Evolutionary conservation across 2,329 filamentous ascomycete species (phyloP).

Genomic region (Aspergillus spinulosporus): DNA sequence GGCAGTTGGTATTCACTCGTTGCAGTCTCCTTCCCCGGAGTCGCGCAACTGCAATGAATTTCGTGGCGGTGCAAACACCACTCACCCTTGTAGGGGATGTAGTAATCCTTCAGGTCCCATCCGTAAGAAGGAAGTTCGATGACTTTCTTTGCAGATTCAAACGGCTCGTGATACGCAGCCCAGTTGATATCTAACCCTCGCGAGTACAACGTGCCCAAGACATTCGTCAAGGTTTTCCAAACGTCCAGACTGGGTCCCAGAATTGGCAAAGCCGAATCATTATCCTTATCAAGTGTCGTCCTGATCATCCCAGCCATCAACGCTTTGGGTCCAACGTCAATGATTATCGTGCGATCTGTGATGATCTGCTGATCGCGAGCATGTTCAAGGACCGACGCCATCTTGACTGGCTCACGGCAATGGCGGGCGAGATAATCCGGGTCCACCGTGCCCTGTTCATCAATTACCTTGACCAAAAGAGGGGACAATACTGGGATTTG

Average conservation of each 20-base stretch:
- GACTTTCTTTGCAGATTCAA: constrained; percentile 59
- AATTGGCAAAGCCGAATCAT: constrained; percentile 62
- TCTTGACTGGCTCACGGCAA: no score
- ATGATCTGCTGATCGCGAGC: no score
- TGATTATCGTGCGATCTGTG: constrained; percentile 58
- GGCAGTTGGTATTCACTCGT: not conserved
- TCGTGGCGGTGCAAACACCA: constrained; percentile 4
- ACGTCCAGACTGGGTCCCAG: constrained; percentile 52
- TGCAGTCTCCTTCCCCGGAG: constrained; percentile 2
- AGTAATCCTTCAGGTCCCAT: constrained; percentile 72
- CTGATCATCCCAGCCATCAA: constrained; percentile 69
- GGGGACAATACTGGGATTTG: no score
- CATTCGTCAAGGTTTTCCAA: constrained; percentile 64
- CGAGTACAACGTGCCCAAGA: constrained; percentile 59
- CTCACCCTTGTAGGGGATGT: constrained; percentile 59
- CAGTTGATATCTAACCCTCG: constrained; percentile 67
- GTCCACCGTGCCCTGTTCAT: no score
- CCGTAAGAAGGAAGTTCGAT: constrained; percentile 65
- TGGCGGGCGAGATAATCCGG: no score
- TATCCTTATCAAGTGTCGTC: constrained; percentile 58
- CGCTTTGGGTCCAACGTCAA: constrained; percentile 72
- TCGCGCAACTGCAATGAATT: constrained; percentile 1
- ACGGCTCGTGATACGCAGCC: constrained; percentile 67
- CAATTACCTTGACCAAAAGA: no score
- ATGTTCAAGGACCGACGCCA: no score